Conservation (phyloP, 2,329 filamentous ascomycete genomes). For the Alternaria postmessia region DNA sequence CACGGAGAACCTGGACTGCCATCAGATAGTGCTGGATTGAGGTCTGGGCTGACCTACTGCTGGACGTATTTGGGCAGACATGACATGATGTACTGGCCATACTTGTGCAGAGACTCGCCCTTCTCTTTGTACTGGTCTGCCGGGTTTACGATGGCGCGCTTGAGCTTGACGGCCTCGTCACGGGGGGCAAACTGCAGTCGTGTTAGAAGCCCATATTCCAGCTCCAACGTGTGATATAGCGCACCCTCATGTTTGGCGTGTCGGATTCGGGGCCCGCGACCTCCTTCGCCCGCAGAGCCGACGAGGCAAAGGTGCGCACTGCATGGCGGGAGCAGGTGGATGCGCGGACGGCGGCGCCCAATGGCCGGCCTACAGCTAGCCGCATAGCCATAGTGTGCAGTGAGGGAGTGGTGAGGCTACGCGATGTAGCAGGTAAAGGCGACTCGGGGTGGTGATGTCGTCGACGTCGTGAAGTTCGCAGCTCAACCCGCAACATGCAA, state of each 20-base stretch:
- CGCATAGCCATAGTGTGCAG: constrained; percentile 52
- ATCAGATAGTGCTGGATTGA: not conserved
- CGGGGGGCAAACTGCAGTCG: constrained; percentile 52
- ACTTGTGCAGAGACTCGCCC: constrained; percentile 87
- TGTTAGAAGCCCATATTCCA: constrained; percentile 27
- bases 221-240: constrained; percentile 9
- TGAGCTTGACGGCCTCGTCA: constrained; percentile 63
- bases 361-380: constrained; percentile 51
- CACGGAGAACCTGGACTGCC: constrained; percentile 75
- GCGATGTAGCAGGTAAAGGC: constrained; percentile 34
- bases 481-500: constrained; percentile 19
- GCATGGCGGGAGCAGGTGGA: constrained; percentile 43
- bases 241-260: constrained; percentile 58
- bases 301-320: constrained; percentile 55
- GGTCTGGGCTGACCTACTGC: constrained; percentile 62
- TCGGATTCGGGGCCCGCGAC: constrained; percentile 52
- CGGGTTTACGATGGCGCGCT: constrained; percentile 85
- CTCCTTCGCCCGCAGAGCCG: constrained; percentile 54
- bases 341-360: constrained; percentile 48
- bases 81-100: constrained; percentile 96
- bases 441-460: constrained; percentile 33
- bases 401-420: constrained; percentile 27
- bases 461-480: constrained; percentile 32
- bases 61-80: constrained; percentile 98
- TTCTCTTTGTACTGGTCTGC: constrained; percentile 91